phyloP scores from a whole-genome alignment of 495 filamentous ascomycete species.

The Hyaloscypha bicolor region DNA sequence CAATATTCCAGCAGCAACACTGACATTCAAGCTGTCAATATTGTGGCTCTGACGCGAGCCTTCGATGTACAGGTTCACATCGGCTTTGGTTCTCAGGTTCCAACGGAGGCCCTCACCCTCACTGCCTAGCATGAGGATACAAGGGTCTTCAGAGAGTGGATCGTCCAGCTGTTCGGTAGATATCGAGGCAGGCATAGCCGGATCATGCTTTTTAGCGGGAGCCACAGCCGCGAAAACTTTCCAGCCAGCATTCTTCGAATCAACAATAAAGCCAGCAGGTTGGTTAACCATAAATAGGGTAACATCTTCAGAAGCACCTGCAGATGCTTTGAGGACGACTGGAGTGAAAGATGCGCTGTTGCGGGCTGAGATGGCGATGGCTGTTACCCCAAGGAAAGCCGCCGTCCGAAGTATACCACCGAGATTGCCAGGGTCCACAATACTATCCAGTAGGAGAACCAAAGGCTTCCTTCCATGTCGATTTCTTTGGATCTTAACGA shows the following conservation, averaged over 20 bases:
- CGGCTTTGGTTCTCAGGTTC: constrained; percentile 62
- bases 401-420: constrained; percentile 86
- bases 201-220: constrained; percentile 34
- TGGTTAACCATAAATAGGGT: constrained; percentile 67
- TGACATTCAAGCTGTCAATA: constrained; percentile 86
- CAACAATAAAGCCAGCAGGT: constrained; percentile 66
- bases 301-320: constrained; percentile 81
- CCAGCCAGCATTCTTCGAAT: constrained; percentile 75
- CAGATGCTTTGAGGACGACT: constrained; percentile 80
- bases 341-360: constrained; percentile 73
- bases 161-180: constrained; percentile 37
- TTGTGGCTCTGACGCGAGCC: constrained; percentile 40
- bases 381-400: constrained; percentile 82
- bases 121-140: constrained; percentile 78
- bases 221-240: constrained; percentile 77
- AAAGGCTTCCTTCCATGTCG: constrained; percentile 65
- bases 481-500: constrained; percentile 41
- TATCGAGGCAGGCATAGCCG: constrained; percentile 2
- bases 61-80: constrained; percentile 58
- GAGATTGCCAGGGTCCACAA: constrained; percentile 86
- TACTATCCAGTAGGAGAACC: constrained; percentile 78
- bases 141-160: constrained; percentile 62
- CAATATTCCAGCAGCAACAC: constrained; percentile 78
- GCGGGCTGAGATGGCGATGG: constrained; percentile 65
- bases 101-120: constrained; percentile 75